Evolutionary conservation across 192 early-diverging fungal species (phyloP), one percentile per base, ranked within the genome.

Genomic region (Podila epicladia): DNA sequence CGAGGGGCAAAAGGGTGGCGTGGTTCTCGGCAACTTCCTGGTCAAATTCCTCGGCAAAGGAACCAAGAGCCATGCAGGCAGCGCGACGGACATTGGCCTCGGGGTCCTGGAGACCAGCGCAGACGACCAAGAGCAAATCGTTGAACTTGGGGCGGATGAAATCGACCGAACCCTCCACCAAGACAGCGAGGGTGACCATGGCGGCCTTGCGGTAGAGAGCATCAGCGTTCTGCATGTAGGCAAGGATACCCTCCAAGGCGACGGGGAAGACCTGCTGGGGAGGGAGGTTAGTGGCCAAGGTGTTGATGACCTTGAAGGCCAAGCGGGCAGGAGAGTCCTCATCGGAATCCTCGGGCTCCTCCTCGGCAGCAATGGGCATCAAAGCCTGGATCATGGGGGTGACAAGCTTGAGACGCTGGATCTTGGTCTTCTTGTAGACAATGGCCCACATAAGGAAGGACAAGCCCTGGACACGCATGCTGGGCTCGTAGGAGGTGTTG

Each of bases 121-220:
- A 90, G 8, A 98, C 87, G 13, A 97, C 74, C 11, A 89, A 84
- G 41, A 97, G 83, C 57, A 98, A 85, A 26, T 95, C 95, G 62
- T 91, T 88, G 58, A 95, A 89, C 74, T 90, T 89, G 65, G 89
- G 83, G 58, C 93, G 89, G 73, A 95, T 95, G 60, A 89, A 92
- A 69, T 98, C 96, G 20, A 95, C 93, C 62, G 93, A 93, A 13
- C 94, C 94, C 79, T 98, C 96, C 33, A 95, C 89, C 65, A 94
- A 84, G 60, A 90, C 76, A 50, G 76, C 76, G 71, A 97, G 88
- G 31, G 92, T 89, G 82, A 97, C 89, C 94, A 97, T 95, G 35
- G 93, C 90, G 51, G 94, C 95, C 80, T 95, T 95, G 63, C 96
- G 90, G 75, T 85, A 91, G 55, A 86, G 84, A 45, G 94, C 92